phyloP scores from a whole-genome alignment of 1,284 basidiomycete species.

The Marasmius oreades region DNA sequence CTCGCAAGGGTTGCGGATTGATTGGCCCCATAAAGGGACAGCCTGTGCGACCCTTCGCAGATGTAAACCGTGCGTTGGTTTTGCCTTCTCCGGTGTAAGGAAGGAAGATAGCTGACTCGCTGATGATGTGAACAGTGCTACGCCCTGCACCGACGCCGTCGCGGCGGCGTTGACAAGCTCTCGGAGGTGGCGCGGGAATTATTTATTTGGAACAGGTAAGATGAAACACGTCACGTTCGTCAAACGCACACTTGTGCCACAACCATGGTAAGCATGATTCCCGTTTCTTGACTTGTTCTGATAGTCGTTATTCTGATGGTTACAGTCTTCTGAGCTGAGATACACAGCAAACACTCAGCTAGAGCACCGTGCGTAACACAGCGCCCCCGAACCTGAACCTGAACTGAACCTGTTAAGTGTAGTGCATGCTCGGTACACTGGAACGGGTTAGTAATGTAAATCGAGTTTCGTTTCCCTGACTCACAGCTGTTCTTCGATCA shows the following conservation, averaged over 20 bases:
- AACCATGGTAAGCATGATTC: constrained; percentile 2
- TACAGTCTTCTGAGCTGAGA: constrained; percentile 80
- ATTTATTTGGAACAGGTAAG: no score
- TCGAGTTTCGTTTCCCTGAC: neutral
- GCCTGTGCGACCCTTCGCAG: no score
- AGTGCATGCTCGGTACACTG: constrained; percentile 97
- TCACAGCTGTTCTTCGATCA: neutral
- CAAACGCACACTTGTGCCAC: neutral
- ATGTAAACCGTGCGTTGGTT: no score
- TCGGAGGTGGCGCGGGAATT: no score
- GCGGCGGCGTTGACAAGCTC: no score
- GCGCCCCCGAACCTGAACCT: constrained; percentile 1
- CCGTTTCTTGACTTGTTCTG: neutral
- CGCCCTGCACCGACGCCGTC: no score
- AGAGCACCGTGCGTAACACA: constrained; percentile 71
- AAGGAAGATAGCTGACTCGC: no score
- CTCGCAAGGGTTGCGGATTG: no score
- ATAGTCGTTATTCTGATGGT: constrained; percentile 8
- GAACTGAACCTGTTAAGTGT: constrained; percentile 14
- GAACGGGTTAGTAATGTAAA: constrained; percentile 63
- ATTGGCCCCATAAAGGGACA: no score
- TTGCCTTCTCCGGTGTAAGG: no score
- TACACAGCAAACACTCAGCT: constrained; percentile 94
- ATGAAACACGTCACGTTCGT: no score
- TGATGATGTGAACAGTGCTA: no score